These are phyloP conservation scores for Naganishia cerealis DNA, from an alignment of 1,284 basidiomycete genomes.

Conservation along the genomic window DNA sequence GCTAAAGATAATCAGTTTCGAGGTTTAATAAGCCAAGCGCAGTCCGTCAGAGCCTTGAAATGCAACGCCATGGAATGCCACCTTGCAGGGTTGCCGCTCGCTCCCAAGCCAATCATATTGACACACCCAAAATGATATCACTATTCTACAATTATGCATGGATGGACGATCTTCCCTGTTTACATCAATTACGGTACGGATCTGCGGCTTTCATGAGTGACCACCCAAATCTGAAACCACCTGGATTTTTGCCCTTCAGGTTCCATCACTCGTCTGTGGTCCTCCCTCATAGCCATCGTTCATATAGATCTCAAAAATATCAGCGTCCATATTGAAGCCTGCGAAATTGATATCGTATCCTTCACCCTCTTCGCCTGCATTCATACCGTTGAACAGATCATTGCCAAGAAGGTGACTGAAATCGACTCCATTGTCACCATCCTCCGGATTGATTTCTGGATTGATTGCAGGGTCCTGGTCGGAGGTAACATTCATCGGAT, in stretches of 20 bases:
- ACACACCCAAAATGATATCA: neutral
- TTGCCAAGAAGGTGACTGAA: constrained; percentile 26
- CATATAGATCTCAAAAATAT: constrained; percentile 29
- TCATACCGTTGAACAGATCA: constrained; percentile 27
- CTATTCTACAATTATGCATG: neutral
- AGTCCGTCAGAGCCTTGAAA: no score
- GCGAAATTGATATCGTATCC: constrained; percentile 28
- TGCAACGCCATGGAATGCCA: no score
- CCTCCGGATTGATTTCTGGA: neutral
- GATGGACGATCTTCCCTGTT: neutral
- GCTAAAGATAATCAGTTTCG: no score
- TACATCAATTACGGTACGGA: constrained; percentile 4
- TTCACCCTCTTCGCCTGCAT: constrained; percentile 19
- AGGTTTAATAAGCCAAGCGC: no score
- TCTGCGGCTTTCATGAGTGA: neutral
- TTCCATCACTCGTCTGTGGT: constrained; percentile 12
- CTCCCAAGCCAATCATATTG: neutral
- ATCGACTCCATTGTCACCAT: constrained; percentile 12
- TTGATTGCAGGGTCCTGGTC: neutral
- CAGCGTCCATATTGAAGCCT: constrained; percentile 23
- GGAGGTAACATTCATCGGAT: neutral
- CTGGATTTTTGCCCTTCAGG: neutral
- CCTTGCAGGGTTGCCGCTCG: neutral
- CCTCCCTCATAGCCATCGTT: constrained; percentile 24
- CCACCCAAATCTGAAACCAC: neutral